Conservation (phyloP, 1,284 basidiomycete genomes). For the Fistulina hepatica region DNA sequence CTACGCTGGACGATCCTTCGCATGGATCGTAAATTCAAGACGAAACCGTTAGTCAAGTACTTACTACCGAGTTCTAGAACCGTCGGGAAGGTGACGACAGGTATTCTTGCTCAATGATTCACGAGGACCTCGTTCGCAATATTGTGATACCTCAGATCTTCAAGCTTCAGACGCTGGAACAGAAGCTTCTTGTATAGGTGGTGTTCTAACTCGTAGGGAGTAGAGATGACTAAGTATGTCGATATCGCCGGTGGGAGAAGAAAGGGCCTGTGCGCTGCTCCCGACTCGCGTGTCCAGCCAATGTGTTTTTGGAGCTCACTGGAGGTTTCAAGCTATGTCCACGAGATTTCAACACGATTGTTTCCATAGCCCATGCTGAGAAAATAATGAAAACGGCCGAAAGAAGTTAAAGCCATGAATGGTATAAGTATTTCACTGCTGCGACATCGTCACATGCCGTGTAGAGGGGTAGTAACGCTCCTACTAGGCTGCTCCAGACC, state of each 20-base stretch:
- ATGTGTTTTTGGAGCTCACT: no score
- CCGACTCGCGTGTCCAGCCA: no score
- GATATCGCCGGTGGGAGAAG: slow-evolving; percentile 45
- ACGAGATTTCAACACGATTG: no score
- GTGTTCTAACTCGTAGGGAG: slow-evolving; percentile 10
- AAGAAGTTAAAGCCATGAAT: no score
- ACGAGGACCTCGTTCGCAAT: slow-evolving; percentile 18
- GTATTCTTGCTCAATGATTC: slow-evolving; percentile 22
- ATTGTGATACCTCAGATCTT: slow-evolving; percentile 16
- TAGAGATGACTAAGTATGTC: slow-evolving; percentile 23
- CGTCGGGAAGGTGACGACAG: slow-evolving; percentile 24
- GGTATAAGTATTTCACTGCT: no score
- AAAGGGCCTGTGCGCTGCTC: slow-evolving; percentile 52
- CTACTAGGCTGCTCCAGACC: no score
- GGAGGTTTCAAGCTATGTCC: no score
- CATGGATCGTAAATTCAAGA: not conserved
- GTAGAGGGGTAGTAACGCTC: no score
- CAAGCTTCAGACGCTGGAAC: slow-evolving; percentile 17
- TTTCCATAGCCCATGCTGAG: no score
- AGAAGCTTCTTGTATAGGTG: slow-evolving; percentile 15
- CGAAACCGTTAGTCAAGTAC: slow-evolving; percentile 6
- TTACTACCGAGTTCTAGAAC: slow-evolving; percentile 23
- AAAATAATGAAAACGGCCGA: no score
- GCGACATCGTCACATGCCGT: no score
- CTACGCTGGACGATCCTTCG: slow-evolving; percentile 50